Conservation (phyloP, 495 filamentous ascomycete genomes). For the Pseudomonodictys pantanalensis region DNA sequence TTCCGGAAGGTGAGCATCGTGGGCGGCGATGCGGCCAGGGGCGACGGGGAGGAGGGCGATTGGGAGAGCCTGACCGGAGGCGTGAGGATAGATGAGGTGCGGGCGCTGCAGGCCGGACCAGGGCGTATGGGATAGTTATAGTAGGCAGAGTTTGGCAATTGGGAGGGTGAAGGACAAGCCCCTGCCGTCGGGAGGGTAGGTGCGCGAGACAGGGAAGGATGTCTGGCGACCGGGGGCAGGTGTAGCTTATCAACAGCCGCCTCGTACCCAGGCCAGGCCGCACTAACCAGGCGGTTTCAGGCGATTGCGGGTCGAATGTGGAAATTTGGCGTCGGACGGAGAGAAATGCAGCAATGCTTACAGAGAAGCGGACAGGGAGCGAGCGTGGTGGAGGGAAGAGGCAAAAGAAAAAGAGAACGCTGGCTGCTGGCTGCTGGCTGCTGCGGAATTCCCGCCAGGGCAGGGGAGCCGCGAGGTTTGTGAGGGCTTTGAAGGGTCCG, state of each 20-base stretch:
- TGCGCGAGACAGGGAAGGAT: neutral
- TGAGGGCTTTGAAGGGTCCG: too few relatives aligned
- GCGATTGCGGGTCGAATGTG: neutral
- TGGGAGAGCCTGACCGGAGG: conserved; percentile 13
- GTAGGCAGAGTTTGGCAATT: neutral
- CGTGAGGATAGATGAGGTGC: conserved; percentile 10
- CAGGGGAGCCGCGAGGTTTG: too few relatives aligned
- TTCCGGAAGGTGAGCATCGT: conserved; percentile 64
- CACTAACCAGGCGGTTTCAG: neutral
- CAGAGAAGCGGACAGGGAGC: neutral
- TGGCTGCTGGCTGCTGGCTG: too few relatives aligned
- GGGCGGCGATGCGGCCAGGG: conserved; percentile 16
- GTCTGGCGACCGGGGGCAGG: neutral
- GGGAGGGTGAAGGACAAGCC: neutral
- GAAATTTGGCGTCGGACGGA: neutral
- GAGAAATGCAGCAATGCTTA: neutral
- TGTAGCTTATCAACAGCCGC: conserved; percentile 1
- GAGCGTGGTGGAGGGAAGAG: neutral
- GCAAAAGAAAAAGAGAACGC: neutral
- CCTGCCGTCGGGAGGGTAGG: neutral
- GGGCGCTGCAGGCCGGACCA: conserved; percentile 14
- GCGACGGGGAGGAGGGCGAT: conserved; percentile 23
- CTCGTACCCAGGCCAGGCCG: neutral
- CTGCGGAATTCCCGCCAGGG: too few relatives aligned
- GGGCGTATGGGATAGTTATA: neutral